These are phyloP conservation scores for Saccharomyces paradoxus DNA, from an alignment of 805 yeast species.

Conservation along the genomic window DNA sequence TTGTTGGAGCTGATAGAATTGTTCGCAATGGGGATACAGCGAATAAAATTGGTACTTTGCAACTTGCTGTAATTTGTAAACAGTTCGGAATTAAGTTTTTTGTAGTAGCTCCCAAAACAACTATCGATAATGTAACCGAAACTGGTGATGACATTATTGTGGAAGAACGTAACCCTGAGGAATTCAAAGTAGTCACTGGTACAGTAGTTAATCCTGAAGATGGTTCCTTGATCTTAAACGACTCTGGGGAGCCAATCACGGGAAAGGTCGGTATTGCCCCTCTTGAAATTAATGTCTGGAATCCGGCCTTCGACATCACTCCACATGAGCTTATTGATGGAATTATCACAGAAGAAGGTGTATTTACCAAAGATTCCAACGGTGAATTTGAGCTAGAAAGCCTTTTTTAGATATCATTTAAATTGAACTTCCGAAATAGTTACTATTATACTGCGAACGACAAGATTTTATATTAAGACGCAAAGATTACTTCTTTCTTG, in stretches of 20 bases:
- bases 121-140: conserved; percentile 62
- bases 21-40: conserved; percentile 94
- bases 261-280: conserved; percentile 75
- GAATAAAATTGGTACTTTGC: conserved; percentile 92
- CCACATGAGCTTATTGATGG: conserved; percentile 77
- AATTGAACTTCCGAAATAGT: not conserved
- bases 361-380: conserved; percentile 38
- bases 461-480: not conserved
- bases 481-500: no score
- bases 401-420: conserved; percentile 10
- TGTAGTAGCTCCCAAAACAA: conserved; percentile 93
- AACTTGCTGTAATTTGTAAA: conserved; percentile 65
- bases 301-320: conserved; percentile 93
- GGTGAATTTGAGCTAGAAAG: conserved; percentile 44
- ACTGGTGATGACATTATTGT: conserved; percentile 72
- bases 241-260: conserved; percentile 27
- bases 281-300: conserved; percentile 80
- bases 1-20: conserved; percentile 93
- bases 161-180: conserved; percentile 79
- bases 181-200: conserved; percentile 71
- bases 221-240: conserved; percentile 21
- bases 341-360: conserved; percentile 77
- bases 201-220: conserved; percentile 36
- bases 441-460: not conserved
- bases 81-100: conserved; percentile 67